phyloP scores from a whole-genome alignment of 768 basidiomycete genomes.

The Asterophora parasitica region DNA sequence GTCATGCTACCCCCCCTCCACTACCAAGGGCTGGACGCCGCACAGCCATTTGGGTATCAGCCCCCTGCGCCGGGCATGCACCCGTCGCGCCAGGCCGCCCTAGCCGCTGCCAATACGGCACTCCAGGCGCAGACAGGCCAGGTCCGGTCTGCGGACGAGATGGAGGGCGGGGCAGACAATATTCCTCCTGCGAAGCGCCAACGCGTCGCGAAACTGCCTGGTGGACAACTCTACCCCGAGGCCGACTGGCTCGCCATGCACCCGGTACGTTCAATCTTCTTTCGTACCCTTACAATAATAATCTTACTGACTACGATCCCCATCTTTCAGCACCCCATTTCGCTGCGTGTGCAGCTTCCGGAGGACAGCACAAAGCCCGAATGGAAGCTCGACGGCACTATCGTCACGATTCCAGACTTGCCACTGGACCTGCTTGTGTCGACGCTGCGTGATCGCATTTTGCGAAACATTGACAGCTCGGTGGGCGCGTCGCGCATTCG shows the following conservation, averaged over 20 bases:
- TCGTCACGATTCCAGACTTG: conserved; percentile 75
- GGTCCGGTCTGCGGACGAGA: conserved; percentile 76
- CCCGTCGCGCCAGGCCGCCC: conserved; percentile 58
- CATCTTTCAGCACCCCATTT: conserved; percentile 78
- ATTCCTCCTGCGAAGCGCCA: conserved; percentile 85
- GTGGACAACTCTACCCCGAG: conserved; percentile 80
- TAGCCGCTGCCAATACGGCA: conserved; percentile 47
- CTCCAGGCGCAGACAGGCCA: conserved; percentile 60
- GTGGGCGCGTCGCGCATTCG: conserved; percentile 77
- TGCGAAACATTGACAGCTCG: conserved; percentile 72
- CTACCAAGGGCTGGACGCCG: conserved; percentile 74
- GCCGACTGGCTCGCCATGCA: conserved; percentile 90
- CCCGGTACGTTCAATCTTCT: conserved; percentile 45
- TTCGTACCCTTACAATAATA: background rate
- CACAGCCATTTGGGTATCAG: conserved; percentile 77
- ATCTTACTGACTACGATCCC: conserved; percentile 1
- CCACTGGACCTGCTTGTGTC: conserved; percentile 83
- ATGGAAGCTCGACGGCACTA: conserved; percentile 85
- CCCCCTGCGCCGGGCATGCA: conserved; percentile 67
- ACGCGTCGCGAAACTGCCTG: conserved; percentile 79
- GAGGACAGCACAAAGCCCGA: conserved; percentile 79
- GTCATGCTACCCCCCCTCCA: conserved; percentile 84
- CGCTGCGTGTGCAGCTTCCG: conserved; percentile 80
- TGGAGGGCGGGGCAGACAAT: conserved; percentile 62
- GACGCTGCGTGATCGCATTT: conserved; percentile 84